A percentile compares a stretch with the other conserved stretches of the same genome.
phyloP scores from a whole-genome alignment of 1,284 basidiomycete genomes.

The Cystobasidium pallidum region DNA sequence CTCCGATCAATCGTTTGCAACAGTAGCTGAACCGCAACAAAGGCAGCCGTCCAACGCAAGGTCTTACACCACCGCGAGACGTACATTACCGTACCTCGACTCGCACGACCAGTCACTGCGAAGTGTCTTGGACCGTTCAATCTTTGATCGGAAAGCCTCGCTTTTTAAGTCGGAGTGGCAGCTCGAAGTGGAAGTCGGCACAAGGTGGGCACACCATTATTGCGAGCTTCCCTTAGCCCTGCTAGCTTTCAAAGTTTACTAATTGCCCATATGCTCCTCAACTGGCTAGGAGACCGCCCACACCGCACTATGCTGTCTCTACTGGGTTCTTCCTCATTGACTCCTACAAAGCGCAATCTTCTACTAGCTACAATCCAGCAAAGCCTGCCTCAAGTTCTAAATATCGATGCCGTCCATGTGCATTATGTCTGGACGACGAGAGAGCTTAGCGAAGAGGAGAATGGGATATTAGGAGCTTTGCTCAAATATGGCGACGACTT shows the following conservation, averaged over 20 bases:
- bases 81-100: background rate
- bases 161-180: too few species aligned
- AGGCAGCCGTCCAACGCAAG: background rate
- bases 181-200: background rate
- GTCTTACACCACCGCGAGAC: background rate
- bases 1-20: background rate
- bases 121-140: background rate
- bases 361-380: slow-evolving; percentile 70
- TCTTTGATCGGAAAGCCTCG: slow-evolving; percentile 13
- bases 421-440: slow-evolving; percentile 72
- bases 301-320: slow-evolving; percentile 53
- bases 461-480: slow-evolving; percentile 71
- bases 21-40: background rate
- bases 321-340: slow-evolving; percentile 56
- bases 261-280: too few species aligned
- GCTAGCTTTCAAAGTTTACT: too few species aligned
- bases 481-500: slow-evolving; percentile 83
- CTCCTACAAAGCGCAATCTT: slow-evolving; percentile 66
- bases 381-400: slow-evolving; percentile 63
- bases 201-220: background rate
- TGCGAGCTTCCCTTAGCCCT: background rate
- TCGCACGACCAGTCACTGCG: background rate
- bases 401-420: slow-evolving; percentile 81
- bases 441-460: slow-evolving; percentile 59
- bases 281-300: background rate